phyloP scores from a whole-genome alignment of 495 filamentous ascomycete species.

The Talaromyces ruber region DNA sequence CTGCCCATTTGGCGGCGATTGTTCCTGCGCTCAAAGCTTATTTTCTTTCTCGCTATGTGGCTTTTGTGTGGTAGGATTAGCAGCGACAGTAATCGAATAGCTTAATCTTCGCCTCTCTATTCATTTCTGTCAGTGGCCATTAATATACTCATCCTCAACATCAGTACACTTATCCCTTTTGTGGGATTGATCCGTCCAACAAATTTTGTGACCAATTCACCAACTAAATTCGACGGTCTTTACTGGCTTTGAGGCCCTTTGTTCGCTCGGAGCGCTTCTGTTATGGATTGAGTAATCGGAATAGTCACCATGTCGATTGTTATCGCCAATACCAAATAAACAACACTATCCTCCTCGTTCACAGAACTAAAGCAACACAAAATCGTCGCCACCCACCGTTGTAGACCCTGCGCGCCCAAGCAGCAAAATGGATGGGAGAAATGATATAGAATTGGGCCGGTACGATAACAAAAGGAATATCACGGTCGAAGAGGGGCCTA shows the following conservation, averaged over 20 bases:
- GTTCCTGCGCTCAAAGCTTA: not conserved
- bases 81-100: not conserved
- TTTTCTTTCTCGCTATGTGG: not conserved
- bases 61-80: not conserved
- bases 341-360: not conserved
- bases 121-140: not conserved
- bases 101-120: not conserved
- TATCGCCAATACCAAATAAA: not conserved
- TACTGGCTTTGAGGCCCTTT: not conserved
- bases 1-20: not conserved
- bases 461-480: slow-evolving; percentile 9
- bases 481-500: not conserved
- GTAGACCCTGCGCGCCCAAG: not conserved
- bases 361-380: not conserved
- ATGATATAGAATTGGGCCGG: slow-evolving; percentile 10
- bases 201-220: not conserved
- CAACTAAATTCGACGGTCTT: not conserved
- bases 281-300: not conserved
- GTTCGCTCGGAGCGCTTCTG: not conserved
- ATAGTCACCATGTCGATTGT: not conserved
- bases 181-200: not conserved
- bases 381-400: not conserved
- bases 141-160: not conserved
- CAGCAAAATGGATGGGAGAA: slow-evolving; percentile 8
- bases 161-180: not conserved